Conservation (phyloP, 148 eudicot genomes). For the Nepenthes mirabilis region DNA sequence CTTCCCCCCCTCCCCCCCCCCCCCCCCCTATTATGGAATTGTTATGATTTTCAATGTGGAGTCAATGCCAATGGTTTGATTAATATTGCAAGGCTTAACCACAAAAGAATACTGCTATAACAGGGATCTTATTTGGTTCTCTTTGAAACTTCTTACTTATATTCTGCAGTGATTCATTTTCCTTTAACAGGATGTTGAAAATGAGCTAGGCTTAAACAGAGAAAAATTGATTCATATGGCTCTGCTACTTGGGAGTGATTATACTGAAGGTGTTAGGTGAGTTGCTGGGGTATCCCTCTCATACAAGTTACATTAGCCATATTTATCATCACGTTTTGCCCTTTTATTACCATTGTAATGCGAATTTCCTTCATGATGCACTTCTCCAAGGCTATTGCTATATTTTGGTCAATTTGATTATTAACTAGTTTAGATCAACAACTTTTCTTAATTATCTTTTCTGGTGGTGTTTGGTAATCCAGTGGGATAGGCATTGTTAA, state of each 20-base stretch:
- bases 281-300: background rate
- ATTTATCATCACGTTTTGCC: background rate
- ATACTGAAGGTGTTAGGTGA: slow-evolving; percentile 98
- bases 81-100: too few species aligned
- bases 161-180: slow-evolving; percentile 1
- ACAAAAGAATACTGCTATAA: background rate
- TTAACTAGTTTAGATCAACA: too few species aligned
- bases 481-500: slow-evolving; percentile 98
- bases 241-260: slow-evolving; percentile 95
- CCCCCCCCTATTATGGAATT: background rate
- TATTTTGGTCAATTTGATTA: too few species aligned
- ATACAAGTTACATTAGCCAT: background rate
- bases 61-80: too few species aligned
- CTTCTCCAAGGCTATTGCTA: too few species aligned
- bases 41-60: too few species aligned
- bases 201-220: slow-evolving; percentile 75
- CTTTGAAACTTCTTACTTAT: background rate
- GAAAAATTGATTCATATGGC: slow-evolving; percentile 89
- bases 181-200: slow-evolving; percentile 71
- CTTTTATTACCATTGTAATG: background rate
- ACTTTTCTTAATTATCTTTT: too few species aligned
- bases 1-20: background rate
- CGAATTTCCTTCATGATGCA: too few species aligned
- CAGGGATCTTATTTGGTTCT: background rate
- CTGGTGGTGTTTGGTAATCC: slow-evolving; percentile 1